phyloP scores from a whole-genome alignment of 768 basidiomycete species.

The Fistulinella prunicolor region DNA sequence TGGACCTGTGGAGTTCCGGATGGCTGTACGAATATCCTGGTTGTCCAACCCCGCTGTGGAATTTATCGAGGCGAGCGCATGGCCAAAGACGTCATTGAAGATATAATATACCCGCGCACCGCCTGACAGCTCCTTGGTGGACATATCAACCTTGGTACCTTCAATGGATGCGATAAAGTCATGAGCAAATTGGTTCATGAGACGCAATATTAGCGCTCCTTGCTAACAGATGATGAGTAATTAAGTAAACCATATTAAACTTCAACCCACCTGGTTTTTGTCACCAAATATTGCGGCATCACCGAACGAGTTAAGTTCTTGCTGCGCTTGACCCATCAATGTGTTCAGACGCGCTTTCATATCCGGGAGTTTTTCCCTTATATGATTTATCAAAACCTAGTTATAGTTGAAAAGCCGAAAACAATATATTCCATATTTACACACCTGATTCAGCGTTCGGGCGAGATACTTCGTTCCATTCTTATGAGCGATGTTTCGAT shows the following conservation, averaged over 20 bases:
- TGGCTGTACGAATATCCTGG: slow-evolving; percentile 96
- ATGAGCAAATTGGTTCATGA: slow-evolving; percentile 98
- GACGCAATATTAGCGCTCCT: slow-evolving; percentile 85
- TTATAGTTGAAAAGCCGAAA: background rate
- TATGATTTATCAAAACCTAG: slow-evolving; percentile 97
- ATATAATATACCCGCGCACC: slow-evolving; percentile 99
- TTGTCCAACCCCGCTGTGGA: slow-evolving; percentile 88
- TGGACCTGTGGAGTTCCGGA: slow-evolving; percentile 97
- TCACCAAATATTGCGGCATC: slow-evolving; percentile 91
- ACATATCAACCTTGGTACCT: slow-evolving; percentile 93
- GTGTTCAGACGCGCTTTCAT: slow-evolving; percentile 99
- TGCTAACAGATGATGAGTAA: slow-evolving; percentile 43
- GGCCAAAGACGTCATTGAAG: slow-evolving; percentile 97
- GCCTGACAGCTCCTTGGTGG: slow-evolving; percentile 96
- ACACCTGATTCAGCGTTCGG: slow-evolving; percentile 88
- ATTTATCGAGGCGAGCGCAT: slow-evolving; percentile 86
- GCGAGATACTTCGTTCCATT: slow-evolving; percentile 97
- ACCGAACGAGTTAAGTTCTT: slow-evolving; percentile 95
- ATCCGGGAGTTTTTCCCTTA: slow-evolving; percentile 96
- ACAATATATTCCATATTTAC: slow-evolving; percentile 15
- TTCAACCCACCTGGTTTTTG: slow-evolving; percentile 63
- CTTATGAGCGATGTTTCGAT: slow-evolving; percentile 93
- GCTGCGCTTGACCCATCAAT: slow-evolving; percentile 97
- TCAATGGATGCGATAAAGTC: slow-evolving; percentile 98
- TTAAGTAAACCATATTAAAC: slow-evolving; percentile 1